Conservation (phyloP, 306 rosid species). For the Inga oerstediana region DNA sequence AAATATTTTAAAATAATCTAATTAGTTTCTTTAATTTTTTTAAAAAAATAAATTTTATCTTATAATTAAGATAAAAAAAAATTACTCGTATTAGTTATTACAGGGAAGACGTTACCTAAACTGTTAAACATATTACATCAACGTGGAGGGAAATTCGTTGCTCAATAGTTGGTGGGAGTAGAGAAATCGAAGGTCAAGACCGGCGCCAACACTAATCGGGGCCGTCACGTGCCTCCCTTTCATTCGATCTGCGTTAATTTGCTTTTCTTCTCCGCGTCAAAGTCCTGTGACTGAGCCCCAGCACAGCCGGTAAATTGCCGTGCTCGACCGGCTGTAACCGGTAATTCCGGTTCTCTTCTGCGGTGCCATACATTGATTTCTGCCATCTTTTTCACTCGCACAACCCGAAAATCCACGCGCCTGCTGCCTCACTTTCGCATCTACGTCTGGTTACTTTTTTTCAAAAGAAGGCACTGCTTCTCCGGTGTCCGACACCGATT, state of each 20-base stretch:
- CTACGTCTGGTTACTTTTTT: background rate
- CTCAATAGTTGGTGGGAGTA: background rate
- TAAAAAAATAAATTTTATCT: no score
- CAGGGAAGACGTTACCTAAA: no score
- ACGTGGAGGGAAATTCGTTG: no score
- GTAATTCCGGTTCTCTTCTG: conserved; percentile 35
- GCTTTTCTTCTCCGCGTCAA: conserved; percentile 33
- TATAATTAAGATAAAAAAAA: no score
- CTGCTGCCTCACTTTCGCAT: background rate
- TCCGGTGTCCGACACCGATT: conserved; percentile 33
- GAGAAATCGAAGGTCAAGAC: background rate
- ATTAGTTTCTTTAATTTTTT: no score
- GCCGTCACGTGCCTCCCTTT: background rate
- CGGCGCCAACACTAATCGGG: background rate
- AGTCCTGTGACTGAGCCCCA: background rate
- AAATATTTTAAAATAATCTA: no score
- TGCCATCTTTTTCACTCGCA: background rate
- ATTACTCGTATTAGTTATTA: no score
- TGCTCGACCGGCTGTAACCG: conserved; percentile 46
- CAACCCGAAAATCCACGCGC: background rate
- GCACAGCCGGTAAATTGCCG: conserved; percentile 14
- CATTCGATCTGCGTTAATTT: background rate
- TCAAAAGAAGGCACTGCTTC: conserved; percentile 26
- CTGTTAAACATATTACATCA: no score
- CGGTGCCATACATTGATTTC: background rate